Evolutionary conservation across 139 green algal genomes (phyloP), one percentile per base, ranked within the genome.

Genomic region (Tetratostichococcus sp.): DNA sequence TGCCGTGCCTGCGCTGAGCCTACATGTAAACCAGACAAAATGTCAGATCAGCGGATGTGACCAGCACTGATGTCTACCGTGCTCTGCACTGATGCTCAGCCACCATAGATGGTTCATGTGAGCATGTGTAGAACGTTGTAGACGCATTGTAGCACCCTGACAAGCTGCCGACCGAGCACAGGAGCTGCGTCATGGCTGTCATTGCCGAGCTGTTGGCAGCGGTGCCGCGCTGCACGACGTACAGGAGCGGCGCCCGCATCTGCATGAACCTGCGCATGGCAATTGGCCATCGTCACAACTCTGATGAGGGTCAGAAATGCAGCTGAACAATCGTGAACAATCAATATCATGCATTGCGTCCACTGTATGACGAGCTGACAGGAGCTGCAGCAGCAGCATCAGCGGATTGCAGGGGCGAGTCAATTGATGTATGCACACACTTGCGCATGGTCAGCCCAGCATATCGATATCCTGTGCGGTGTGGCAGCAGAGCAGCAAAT

Each of bases 181-280:
- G 67, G 62, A 0, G n/a, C 32, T 30, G 43, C 19, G 67, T 57
- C 0, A 79, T 57, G 35, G n/a, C 21, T 34, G 72, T n/a, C 35
- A 89, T 72, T 59, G 72, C 23, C 14, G 21, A 43, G 22, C 25
- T 23, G 67, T 89, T 89, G 23, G 73, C 57, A 0, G 30, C 32
- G 16, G 28, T 43, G 16, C 65, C 80, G 2, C 39, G 50, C 68
- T 75, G 59, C 28, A 65, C 73, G 1, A 70, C 42, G 32, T 74
- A 79, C 35, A 69, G 30, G 3, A 72, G n/a, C 5, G 82, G 80
- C 11, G 70, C 75, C 34, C 59, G 68, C 25, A 89, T 69, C 1
- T 83, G 73, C 35, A 83, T 75, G n/a, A 71, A 89, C 28, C 78
- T 65, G 23, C 80, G 73, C 17, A 28, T 50, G 8, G 39, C 39